Conservation (phyloP, 2,329 filamentous ascomycete genomes). For the Pseudocercospora fuligena region DNA sequence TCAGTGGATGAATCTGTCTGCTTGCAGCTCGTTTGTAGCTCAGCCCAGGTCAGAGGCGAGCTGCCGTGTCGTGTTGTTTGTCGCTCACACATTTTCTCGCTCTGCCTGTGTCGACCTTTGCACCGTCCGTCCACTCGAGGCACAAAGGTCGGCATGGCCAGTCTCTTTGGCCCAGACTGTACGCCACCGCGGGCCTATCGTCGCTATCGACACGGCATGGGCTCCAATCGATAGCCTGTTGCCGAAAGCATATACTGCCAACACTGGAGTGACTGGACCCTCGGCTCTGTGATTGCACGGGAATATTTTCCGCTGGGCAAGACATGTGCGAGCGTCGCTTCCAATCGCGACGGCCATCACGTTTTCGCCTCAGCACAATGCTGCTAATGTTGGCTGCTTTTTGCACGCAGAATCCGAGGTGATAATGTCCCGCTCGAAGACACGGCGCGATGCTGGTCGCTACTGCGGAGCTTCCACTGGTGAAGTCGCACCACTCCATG, state of each 20-base stretch:
- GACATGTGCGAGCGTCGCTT: constrained; percentile 29
- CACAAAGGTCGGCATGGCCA: constrained; percentile 1
- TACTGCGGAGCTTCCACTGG: constrained; percentile 21
- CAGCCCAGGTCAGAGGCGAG: constrained; percentile 1
- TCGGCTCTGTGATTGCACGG: constrained; percentile 11
- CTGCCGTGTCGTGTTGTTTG: constrained; percentile 18
- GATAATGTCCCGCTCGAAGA: not conserved
- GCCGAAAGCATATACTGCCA: constrained; percentile 24
- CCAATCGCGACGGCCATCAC: constrained; percentile 13
- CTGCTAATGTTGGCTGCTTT: not conserved
- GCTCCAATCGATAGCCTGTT: constrained; percentile 23
- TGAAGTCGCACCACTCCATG: constrained; percentile 22
- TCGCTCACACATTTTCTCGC: not conserved
- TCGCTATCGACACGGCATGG: constrained; percentile 9
- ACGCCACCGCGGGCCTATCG: constrained; percentile 17
- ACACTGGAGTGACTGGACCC: constrained; percentile 12
- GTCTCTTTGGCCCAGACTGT: constrained; percentile 9
- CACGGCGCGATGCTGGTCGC: constrained; percentile 5
- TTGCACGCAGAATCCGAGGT: not conserved
- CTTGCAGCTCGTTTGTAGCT: not conserved
- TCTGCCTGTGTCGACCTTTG: not conserved
- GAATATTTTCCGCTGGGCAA: constrained; percentile 8
- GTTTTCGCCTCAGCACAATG: constrained; percentile 2
- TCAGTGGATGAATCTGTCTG: constrained; percentile 14
- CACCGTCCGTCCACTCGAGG: constrained; percentile 9